A percentile compares a stretch with the other conserved stretches of the same genome.
Conservation (phyloP, 768 basidiomycete species). For the Xerocomus spinulosus region DNA sequence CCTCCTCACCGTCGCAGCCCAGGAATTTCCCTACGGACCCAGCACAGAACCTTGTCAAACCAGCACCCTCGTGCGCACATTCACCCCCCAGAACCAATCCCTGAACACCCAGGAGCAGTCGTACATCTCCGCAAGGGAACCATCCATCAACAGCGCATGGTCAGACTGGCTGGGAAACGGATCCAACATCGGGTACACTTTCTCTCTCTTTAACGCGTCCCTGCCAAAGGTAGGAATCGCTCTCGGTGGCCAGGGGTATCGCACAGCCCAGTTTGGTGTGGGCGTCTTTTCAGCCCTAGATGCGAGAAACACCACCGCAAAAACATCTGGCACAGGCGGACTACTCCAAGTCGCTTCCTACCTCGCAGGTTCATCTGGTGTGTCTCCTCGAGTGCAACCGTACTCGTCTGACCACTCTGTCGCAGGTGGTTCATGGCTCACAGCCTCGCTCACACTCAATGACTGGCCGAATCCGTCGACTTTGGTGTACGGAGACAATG, state of each 20-base stretch:
- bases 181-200: slow-evolving; percentile 48
- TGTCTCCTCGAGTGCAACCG: slow-evolving; percentile 8
- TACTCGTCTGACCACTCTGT: not conserved
- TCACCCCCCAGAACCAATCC: slow-evolving; percentile 47
- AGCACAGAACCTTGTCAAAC: slow-evolving; percentile 45
- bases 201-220: slow-evolving; percentile 37
- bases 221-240: slow-evolving; percentile 59
- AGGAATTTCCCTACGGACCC: slow-evolving; percentile 50
- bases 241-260: slow-evolving; percentile 65
- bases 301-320: slow-evolving; percentile 54
- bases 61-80: slow-evolving; percentile 44
- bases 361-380: slow-evolving; percentile 62
- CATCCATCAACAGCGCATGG: slow-evolving; percentile 49
- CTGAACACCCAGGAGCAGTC: slow-evolving; percentile 45
- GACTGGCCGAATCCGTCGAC: slow-evolving; percentile 55
- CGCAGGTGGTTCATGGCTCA: slow-evolving; percentile 64
- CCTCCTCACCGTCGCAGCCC: not conserved
- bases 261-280: slow-evolving; percentile 64
- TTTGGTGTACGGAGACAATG: slow-evolving; percentile 55
- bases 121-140: slow-evolving; percentile 44
- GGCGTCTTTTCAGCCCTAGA: slow-evolving; percentile 57
- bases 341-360: slow-evolving; percentile 70
- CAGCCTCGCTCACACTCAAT: slow-evolving; percentile 59
- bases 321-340: slow-evolving; percentile 58
- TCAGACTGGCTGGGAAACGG: slow-evolving; percentile 55